Base-by-base conservation (phyloP, 1,284 basidiomycete species). In the Farysia itapuensis region DNA sequence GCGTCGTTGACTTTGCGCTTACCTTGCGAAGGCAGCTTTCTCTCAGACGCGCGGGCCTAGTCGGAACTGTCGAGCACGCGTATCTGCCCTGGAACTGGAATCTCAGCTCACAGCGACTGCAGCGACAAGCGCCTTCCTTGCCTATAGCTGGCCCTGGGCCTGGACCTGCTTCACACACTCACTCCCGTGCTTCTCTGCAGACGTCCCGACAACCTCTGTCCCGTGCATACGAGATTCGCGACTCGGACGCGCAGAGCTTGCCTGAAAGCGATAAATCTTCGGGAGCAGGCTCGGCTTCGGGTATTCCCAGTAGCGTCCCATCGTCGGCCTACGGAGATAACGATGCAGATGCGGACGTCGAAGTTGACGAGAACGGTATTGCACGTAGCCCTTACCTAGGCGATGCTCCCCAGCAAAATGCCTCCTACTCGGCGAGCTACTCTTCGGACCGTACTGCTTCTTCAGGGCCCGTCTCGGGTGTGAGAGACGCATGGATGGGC, bases 231-330 rank as follows among this genome's bases (percentile, higher is more conserved):
- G 56, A 65, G 35, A 51, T 51, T 28, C 43, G 56, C 15, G 57
- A 59, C 34, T 56, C 42, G 52, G 56, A 64, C 28, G 49, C 48
- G 4, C 40, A 43, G 31, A 56, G 56, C 29, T 39, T 54, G 22
- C 47, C 56, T 12, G 56, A 59, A 14, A 60, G 56, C 41, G 56
- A 65, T 22, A 48, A 48, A 7, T 59, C 61, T 2, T 48, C 57
- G 7, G 54, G 54, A 11, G 43, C 48, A 6, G 53, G 53, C 9
- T 32, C 30, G 13, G 41, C 43, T 19, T 67, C 65, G 6, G 65
- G 65, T n/a, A 45, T 67, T 18, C 52, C 63, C 2, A 61, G 57
- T 34, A 60, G 56, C 43, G 65, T 67, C 9, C 61, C 65, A 6
- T 57, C 52, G 3, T 63, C 58, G 1, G 58, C 63, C 1, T 65